Evolutionary conservation across 2,329 filamentous ascomycete species (phyloP).

Genomic region (Talaromyces funiculosus): DNA sequence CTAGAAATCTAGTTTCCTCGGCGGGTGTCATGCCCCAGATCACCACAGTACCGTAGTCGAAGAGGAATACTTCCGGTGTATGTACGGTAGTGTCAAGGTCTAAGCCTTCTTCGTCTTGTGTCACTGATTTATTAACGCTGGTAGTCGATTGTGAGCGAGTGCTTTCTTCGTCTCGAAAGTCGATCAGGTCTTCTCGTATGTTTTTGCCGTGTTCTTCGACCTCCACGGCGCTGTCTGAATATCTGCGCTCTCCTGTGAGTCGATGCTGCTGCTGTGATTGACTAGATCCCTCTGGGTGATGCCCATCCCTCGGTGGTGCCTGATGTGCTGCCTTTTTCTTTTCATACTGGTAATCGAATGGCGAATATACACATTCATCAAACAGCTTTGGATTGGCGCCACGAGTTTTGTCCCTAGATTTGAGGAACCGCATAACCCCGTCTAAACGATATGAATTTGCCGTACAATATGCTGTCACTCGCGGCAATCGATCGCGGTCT

Average conservation of each 20-base stretch:
- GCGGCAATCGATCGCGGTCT: conserved; percentile 76
- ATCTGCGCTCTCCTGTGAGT: conserved; percentile 57
- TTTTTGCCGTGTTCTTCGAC: conserved; percentile 55
- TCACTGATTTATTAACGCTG: conserved; percentile 20
- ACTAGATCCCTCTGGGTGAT: conserved; percentile 23
- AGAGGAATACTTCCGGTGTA: conserved; percentile 90
- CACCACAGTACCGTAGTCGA: conserved; percentile 95
- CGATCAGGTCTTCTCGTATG: conserved; percentile 58
- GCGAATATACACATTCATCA: conserved; percentile 96
- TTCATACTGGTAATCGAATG: conserved; percentile 70
- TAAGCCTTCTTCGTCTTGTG: conserved; percentile 37
- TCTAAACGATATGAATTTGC: conserved; percentile 89
- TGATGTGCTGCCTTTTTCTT: conserved; percentile 29
- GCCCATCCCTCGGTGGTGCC: conserved; percentile 30
- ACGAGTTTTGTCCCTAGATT: conserved; percentile 70
- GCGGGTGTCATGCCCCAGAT: conserved; percentile 96
- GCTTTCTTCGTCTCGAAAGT: conserved; percentile 48
- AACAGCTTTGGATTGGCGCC: conserved; percentile 85
- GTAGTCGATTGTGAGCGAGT: conserved; percentile 29
- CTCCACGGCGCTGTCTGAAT: conserved; percentile 62
- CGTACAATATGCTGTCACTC: conserved; percentile 95
- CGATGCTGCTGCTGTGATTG: conserved; percentile 17
- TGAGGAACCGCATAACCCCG: conserved; percentile 81
- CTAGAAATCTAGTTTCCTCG: conserved; percentile 85
- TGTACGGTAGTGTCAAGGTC: conserved; percentile 86